Evolutionary conservation across 768 basidiomycete genomes (phyloP), one percentile per base, ranked within the genome.

Genomic region (Lepiota subincarnata): DNA sequence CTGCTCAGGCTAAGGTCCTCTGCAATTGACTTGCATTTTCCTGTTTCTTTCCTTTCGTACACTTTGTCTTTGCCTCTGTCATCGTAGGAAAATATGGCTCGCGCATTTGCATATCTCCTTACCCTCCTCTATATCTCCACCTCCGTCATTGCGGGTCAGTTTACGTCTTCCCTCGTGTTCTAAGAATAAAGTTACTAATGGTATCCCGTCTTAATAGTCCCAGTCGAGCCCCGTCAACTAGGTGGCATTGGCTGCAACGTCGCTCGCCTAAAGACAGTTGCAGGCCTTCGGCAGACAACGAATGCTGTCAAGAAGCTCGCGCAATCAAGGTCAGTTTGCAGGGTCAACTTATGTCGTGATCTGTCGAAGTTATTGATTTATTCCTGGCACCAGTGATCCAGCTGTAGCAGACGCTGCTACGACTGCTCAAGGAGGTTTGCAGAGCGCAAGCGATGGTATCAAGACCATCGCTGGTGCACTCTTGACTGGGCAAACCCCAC

Each of bases 261-360:
- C 16, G 62, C 64, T 37, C 64, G 65, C 20, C 47, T 62, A 22
- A 60, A 63, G 31, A 65, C 61, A 22, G 63, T 67, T 28, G 50
- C 53, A 16, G 55, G 55, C 22, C 66, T 67, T 24, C 62, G 59
- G 0, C 44, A 48, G 22, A 62, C 66, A 19, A 61, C 58, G 22
- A 34, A 37, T 20, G 63, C 64, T 12, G 60, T 66, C 16, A 49
- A 56, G 36, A 60, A 58, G 20, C 57, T 69, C 26, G 46, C 57
- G 13, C 4, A 36, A 7, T 54, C 53, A 16, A 41, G 39, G 53
- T 47, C 12, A 48, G 46, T 16, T 10, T 3, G 12, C 12, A 34
- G 26, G n/a, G n/a, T 24, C 8, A 11, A 3, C 24, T 31, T 31
- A 3, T n/a, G n/a, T n/a, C n/a, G n/a, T n/a, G n/a, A n/a, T n/a